Conservation (phyloP, 495 filamentous ascomycete species). For the Eremomyces bilateralis region DNA sequence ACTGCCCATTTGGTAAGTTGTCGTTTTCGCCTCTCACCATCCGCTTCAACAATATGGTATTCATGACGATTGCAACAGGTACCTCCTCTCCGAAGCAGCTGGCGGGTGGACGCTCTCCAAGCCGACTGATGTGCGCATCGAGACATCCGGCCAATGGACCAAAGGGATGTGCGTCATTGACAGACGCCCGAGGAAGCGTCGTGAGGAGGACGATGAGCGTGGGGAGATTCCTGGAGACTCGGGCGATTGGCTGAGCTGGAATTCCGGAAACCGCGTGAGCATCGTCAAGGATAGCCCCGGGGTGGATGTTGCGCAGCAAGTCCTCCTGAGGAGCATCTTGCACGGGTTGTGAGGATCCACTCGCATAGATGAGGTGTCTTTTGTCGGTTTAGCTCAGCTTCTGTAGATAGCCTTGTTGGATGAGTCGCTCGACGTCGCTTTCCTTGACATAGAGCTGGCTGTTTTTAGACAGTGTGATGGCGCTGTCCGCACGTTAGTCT, state of each 20-base stretch:
- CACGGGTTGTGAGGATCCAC: too few relatives aligned
- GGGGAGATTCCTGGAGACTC: conserved; percentile 37
- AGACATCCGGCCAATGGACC: conserved; percentile 85
- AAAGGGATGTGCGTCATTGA: conserved; percentile 77
- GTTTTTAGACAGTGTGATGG: conserved; percentile 92
- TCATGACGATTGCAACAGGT: conserved; percentile 1
- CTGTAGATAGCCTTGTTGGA: conserved; percentile 92
- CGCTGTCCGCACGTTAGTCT: conserved; percentile 27
- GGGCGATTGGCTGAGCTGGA: conserved; percentile 47
- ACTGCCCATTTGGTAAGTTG: conserved; percentile 66
- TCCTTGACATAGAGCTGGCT: conserved; percentile 95
- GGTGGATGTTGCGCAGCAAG: too few relatives aligned
- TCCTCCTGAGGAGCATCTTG: too few relatives aligned
- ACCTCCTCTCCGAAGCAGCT: conserved; percentile 6
- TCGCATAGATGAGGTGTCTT: too few relatives aligned
- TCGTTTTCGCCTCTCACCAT: conserved; percentile 22
- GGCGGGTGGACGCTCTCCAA: conserved; percentile 23
- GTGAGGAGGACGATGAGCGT: conserved; percentile 23
- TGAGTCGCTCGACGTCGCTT: conserved; percentile 86
- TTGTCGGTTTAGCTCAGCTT: conserved; percentile 76
- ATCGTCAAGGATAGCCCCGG: conserved; percentile 40
- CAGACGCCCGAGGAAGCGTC: conserved; percentile 34
- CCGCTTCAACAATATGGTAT: not conserved
- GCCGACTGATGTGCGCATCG: conserved; percentile 57
- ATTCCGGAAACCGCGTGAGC: conserved; percentile 55